These are phyloP conservation scores for Lactarius quietus DNA, from an alignment of 768 basidiomycete species.

Conservation along the genomic window DNA sequence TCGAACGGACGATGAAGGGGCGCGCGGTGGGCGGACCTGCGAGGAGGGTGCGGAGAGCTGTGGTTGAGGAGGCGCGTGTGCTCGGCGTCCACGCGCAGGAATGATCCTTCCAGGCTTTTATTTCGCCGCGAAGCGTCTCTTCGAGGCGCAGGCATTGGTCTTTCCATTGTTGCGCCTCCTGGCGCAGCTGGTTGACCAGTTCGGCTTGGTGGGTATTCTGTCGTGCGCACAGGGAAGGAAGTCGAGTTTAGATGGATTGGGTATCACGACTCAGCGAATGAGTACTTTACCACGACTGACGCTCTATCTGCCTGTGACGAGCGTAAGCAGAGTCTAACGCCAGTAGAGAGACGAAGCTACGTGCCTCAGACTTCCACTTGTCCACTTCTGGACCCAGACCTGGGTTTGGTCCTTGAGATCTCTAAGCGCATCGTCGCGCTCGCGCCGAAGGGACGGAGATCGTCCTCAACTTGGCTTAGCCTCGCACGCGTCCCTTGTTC, in stretches of 20 bases:
- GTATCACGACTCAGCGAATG: background rate
- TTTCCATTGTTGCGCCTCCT: slow-evolving; percentile 70
- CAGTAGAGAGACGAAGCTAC: background rate
- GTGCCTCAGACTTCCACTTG: slow-evolving; percentile 26
- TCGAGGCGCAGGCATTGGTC: slow-evolving; percentile 53
- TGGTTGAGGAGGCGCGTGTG: slow-evolving; percentile 51
- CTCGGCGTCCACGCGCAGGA: slow-evolving; percentile 68
- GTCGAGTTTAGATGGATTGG: background rate
- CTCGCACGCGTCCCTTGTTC: slow-evolving; percentile 23
- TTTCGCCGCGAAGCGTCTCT: slow-evolving; percentile 45
- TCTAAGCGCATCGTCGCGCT: slow-evolving; percentile 24
- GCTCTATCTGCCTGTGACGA: slow-evolving; percentile 15
- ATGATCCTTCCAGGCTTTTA: slow-evolving; percentile 80
- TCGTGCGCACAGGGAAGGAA: background rate
- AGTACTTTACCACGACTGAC: slow-evolving; percentile 2
- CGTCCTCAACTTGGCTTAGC: slow-evolving; percentile 18
- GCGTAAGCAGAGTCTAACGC: background rate
- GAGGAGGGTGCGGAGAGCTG: slow-evolving; percentile 37
- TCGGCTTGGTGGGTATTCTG: slow-evolving; percentile 60
- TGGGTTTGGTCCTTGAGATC: slow-evolving; percentile 20
- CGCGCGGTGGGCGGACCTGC: slow-evolving; percentile 6
- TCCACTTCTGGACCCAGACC: slow-evolving; percentile 17
- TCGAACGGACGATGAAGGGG: background rate
- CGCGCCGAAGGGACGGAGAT: slow-evolving; percentile 19
- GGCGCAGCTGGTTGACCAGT: slow-evolving; percentile 56